Evolutionary conservation across 495 filamentous ascomycete genomes (phyloP), one percentile per base, ranked within the genome.

Genomic region (Aspergillus egyptiacus): DNA sequence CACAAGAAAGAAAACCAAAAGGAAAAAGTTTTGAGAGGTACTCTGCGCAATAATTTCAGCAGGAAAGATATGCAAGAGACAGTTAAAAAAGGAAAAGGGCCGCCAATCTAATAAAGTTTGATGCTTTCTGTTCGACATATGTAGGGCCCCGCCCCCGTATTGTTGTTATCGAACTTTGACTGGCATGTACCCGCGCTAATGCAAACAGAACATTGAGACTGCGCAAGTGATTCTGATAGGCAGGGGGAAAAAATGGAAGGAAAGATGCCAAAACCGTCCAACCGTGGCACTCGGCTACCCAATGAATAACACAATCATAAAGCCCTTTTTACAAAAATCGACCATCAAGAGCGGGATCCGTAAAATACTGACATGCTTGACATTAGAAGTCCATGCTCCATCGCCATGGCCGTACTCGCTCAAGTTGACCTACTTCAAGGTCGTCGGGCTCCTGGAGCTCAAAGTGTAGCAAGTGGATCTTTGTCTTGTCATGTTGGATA

Each of bases 311-410:
- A 5, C 28, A 31, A 31, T 5, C 28, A n/a, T n/a, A n/a, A n/a
- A n/a, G n/a, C n/a, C n/a, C n/a, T n/a, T n/a, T n/a, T n/a, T n/a
- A n/a, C n/a, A n/a, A n/a, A n/a, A n/a, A n/a, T n/a, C n/a, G n/a
- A n/a, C n/a, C n/a, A n/a, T n/a, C 41, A 41, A 30, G 35, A 39
- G 20, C 27, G 9, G 13, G 25, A 2, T 17, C 2, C 18, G 44
- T 40, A 31, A 23, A 45, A 32, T 19, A 25, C 10, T 25, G 48
- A 24, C n/a, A 36, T 22, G 5, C 45, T 32, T 15, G 17, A 4
- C n/a, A 10, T 64, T 56, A 74, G 23, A 74, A 67, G 44, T 74
- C 71, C 69, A 74, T 73, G 47, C 71, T 74, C 71, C 71, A 74
- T 50, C 71, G 67, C 64, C 65, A 72, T 1, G 69, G 69, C 19